These are phyloP conservation scores for Hamamelis virginiana DNA, from an alignment of 164 flowering plant species.

Conservation along the genomic window DNA sequence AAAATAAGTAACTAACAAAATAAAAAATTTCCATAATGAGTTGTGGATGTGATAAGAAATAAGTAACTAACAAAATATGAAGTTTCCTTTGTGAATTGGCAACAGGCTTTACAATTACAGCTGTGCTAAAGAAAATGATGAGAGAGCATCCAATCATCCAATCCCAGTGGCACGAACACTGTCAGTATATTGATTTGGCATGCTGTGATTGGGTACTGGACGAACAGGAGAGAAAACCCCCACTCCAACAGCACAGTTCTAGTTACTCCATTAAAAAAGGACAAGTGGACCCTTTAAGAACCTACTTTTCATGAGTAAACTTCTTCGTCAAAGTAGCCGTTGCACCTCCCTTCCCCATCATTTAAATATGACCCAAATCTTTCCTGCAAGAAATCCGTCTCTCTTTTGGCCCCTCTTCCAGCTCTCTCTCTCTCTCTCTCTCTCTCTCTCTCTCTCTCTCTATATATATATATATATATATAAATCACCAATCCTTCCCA, in stretches of 20 bases:
- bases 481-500: background rate
- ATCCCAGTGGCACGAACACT: too few relatives aligned
- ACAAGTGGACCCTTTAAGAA: background rate
- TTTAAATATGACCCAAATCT: conserved; percentile 11
- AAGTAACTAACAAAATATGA: too few relatives aligned
- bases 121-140: too few relatives aligned
- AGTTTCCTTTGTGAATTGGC: too few relatives aligned
- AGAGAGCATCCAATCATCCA: too few relatives aligned
- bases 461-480: background rate
- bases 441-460: background rate
- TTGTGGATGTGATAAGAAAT: too few relatives aligned
- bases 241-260: too few relatives aligned
- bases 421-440: background rate
- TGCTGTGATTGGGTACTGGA: conserved; percentile 2
- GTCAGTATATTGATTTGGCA: background rate
- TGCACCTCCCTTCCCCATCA: conserved; percentile 23
- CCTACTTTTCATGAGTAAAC: conserved; percentile 10
- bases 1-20: too few relatives aligned
- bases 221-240: too few relatives aligned
- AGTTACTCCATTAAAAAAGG: background rate
- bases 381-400: conserved; percentile 18
- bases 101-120: too few relatives aligned
- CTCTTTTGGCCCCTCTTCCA: background rate
- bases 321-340: conserved; percentile 46
- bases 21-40: too few relatives aligned